Percentiles rank a stretch among this genome's conserved stretches.
phyloP scores from a whole-genome alignment of 345 rosid genomes.

The Melaleuca alternifolia region DNA sequence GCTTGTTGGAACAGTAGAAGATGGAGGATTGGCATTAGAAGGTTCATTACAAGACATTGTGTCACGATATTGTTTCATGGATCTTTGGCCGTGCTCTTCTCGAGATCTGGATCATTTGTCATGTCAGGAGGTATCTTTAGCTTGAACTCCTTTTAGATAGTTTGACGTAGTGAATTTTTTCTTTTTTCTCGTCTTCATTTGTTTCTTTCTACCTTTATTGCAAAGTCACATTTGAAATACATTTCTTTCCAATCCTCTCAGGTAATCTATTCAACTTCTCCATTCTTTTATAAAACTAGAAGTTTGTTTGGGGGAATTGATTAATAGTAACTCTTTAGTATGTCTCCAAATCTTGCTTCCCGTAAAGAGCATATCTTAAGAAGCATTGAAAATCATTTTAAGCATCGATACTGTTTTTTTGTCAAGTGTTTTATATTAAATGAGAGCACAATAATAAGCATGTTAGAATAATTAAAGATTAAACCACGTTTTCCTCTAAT shows the following conservation, averaged over 20 bases:
- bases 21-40: slow-evolving; percentile 47
- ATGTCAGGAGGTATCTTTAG: slow-evolving; percentile 69
- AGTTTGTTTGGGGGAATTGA: not conserved
- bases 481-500: too few species aligned
- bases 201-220: not conserved
- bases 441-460: not conserved
- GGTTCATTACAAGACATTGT: slow-evolving; percentile 71
- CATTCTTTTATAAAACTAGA: not conserved
- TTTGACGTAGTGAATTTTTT: not conserved
- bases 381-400: not conserved
- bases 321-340: not conserved
- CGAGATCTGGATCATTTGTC: slow-evolving; percentile 80
- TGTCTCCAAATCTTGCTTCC: not conserved
- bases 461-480: too few species aligned
- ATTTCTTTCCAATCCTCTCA: not conserved
- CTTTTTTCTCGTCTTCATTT: not conserved
- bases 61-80: slow-evolving; percentile 87
- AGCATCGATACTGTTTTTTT: not conserved
- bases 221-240: not conserved
- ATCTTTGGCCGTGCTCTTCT: slow-evolving; percentile 86
- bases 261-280: not conserved
- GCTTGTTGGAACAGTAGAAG: slow-evolving; percentile 60
- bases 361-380: not conserved
- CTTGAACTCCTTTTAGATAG: not conserved
- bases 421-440: not conserved